Base-by-base conservation (phyloP, 2,329 filamentous ascomycete genomes). In the Beauveria australis region DNA sequence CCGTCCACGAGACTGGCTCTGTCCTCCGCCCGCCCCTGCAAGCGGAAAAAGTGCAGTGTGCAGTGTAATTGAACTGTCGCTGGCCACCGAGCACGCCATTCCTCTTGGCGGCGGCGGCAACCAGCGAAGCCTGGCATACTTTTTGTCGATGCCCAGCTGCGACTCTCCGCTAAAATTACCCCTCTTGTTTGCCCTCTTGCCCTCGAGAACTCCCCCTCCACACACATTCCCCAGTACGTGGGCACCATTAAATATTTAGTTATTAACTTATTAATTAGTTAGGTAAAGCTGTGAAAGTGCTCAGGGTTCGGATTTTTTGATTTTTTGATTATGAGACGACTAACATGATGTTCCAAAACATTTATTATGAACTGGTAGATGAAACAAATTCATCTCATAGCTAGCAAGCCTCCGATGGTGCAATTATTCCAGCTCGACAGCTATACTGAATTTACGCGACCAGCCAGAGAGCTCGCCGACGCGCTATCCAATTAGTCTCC, bases 1-100 rank as follows among this genome's bases (percentile, higher is more conserved):
- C 26, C 37, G 47, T 40, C 26, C 37, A 59, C 56, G n/a, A n/a
- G 56, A 52, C 46, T 57, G 56, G 44, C 46, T 57, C 44, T 41
- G 19, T 18, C 18, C 24, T 22, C 46, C 33, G 55, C 44, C 16
- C 19, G 24, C n/a, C 47, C 33, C 37, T 44, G 47, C 56, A 43
- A 24, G 47, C 46, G 22, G 22, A 24, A 41, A 26, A 26, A 7
- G 19, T 58, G 46, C 46, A 58, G 5, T 33, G 19, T 58, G 46
- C 46, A 58, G 5, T 33, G 55, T 33, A 58, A 51, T 44, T 51
- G 16, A 44, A 24, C 37, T 33, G 18, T 59, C 10, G 33, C 47
- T 52, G 46, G 41, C 14, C 18, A 19, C 46, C 24, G 56, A 59
- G 56, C 56, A 59, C 56, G 56, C 56, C 46, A 59, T 57, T 44